Evolutionary conservation across 441 rosid genomes (phyloP).

Genomic region (Populus hybrid): DNA sequence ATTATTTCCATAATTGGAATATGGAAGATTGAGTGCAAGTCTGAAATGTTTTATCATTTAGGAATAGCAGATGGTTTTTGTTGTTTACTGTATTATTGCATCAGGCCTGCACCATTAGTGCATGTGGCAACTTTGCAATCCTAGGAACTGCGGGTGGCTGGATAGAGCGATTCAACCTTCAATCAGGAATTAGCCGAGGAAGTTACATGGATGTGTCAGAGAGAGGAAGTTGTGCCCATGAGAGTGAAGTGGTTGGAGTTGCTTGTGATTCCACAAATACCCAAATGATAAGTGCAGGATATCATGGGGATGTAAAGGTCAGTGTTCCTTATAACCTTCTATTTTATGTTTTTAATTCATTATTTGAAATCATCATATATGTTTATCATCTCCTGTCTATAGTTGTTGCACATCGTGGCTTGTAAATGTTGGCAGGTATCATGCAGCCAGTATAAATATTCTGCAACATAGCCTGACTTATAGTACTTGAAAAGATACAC

Average conservation of each 20-base stretch:
- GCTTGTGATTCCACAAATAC: conserved; percentile 95
- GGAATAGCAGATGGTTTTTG: background rate
- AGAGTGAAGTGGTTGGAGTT: conserved; percentile 87
- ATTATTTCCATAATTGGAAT: background rate
- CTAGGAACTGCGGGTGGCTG: conserved; percentile 94
- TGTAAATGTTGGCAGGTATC: background rate
- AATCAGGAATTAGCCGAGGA: conserved; percentile 93
- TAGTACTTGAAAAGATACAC: background rate
- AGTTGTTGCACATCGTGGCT: background rate
- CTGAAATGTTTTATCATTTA: conserved; percentile 7
- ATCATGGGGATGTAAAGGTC: conserved; percentile 89
- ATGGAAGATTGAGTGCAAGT: background rate
- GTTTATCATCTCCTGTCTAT: background rate
- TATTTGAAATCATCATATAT: background rate
- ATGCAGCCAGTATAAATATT: background rate
- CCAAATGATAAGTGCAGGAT: conserved; percentile 91
- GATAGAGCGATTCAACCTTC: conserved; percentile 96
- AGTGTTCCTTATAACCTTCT: conserved; percentile 6
- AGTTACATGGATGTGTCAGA: conserved; percentile 64
- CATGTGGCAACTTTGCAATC: conserved; percentile 96
- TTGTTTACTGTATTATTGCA: background rate
- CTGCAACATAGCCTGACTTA: background rate
- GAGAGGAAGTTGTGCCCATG: conserved; percentile 59
- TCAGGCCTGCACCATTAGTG: conserved; percentile 91
- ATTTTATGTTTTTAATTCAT: background rate